phyloP scores from a whole-genome alignment of 495 filamentous ascomycete species.

The Aspergillus coremiiformis region DNA sequence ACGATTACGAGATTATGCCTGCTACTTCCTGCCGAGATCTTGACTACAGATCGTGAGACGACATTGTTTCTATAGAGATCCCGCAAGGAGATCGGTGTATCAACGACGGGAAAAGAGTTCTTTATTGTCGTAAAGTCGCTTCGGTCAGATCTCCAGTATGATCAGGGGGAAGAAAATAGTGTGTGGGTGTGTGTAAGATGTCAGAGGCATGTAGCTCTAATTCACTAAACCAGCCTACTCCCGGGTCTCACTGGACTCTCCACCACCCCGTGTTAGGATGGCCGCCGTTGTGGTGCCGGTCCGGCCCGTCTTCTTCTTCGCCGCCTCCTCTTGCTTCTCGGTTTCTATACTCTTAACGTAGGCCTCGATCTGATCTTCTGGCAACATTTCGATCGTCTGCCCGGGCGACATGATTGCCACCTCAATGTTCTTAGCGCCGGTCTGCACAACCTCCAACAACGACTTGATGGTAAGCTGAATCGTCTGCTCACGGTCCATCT shows the following conservation, averaged over 20 bases:
- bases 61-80: neutral
- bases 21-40: neutral
- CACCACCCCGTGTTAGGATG: slow-evolving; percentile 63
- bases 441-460: slow-evolving; percentile 94
- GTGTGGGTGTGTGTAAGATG: neutral
- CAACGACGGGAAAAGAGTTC: neutral
- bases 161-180: neutral
- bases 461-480: slow-evolving; percentile 97
- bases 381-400: slow-evolving; percentile 85
- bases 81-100: neutral
- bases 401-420: slow-evolving; percentile 98
- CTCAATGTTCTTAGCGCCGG: slow-evolving; percentile 98
- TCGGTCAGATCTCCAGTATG: neutral
- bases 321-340: slow-evolving; percentile 97
- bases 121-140: slow-evolving; percentile 1
- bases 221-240: slow-evolving; percentile 9
- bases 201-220: neutral
- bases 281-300: slow-evolving; percentile 70
- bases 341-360: slow-evolving; percentile 98
- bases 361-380: slow-evolving; percentile 86
- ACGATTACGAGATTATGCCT: slow-evolving; percentile 30
- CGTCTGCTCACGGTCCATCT: slow-evolving; percentile 94
- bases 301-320: slow-evolving; percentile 86
- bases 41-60: neutral
- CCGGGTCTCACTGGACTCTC: slow-evolving; percentile 17